These are phyloP conservation scores for Russula brevipes DNA, from an alignment of 768 basidiomycete genomes.

Conservation along the genomic window DNA sequence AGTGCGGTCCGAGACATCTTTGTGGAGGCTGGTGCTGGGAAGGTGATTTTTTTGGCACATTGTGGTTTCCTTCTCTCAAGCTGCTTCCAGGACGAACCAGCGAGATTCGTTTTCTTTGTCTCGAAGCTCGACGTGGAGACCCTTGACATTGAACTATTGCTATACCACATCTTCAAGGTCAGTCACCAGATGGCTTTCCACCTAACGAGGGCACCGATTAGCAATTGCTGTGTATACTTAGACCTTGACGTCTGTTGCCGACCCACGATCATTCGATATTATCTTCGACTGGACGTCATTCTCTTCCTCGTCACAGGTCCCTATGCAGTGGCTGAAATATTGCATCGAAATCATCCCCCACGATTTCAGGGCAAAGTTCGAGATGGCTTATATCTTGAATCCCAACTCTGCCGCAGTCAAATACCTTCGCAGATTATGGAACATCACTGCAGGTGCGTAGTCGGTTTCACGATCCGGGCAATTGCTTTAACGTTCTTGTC, in stretches of 20 bases:
- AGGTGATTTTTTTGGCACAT: conserved; percentile 34
- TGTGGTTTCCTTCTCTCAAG: background rate
- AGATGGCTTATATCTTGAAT: conserved; percentile 61
- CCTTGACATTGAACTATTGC: conserved; percentile 70
- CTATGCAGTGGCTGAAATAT: conserved; percentile 75
- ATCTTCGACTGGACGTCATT: conserved; percentile 82
- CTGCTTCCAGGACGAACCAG: conserved; percentile 35
- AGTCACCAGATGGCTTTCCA: conserved; percentile 15
- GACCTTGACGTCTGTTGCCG: conserved; percentile 49
- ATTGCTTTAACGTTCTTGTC: background rate
- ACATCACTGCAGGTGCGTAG: conserved; percentile 50
- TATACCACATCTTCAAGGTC: conserved; percentile 76
- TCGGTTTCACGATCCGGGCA: background rate
- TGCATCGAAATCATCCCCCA: conserved; percentile 68
- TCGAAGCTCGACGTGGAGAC: conserved; percentile 74
- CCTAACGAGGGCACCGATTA: background rate
- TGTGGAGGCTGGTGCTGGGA: conserved; percentile 45
- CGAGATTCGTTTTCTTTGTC: conserved; percentile 59
- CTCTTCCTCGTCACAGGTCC: conserved; percentile 67
- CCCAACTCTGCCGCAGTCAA: conserved; percentile 65
- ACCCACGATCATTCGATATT: conserved; percentile 56
- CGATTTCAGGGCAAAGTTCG: conserved; percentile 62
- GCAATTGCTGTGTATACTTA: conserved; percentile 26
- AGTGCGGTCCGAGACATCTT: conserved; percentile 65
- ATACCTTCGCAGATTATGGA: conserved; percentile 73